Evolutionary conservation across 1,139 yeast genomes (phyloP).

Genomic region (Pichia sp.): DNA sequence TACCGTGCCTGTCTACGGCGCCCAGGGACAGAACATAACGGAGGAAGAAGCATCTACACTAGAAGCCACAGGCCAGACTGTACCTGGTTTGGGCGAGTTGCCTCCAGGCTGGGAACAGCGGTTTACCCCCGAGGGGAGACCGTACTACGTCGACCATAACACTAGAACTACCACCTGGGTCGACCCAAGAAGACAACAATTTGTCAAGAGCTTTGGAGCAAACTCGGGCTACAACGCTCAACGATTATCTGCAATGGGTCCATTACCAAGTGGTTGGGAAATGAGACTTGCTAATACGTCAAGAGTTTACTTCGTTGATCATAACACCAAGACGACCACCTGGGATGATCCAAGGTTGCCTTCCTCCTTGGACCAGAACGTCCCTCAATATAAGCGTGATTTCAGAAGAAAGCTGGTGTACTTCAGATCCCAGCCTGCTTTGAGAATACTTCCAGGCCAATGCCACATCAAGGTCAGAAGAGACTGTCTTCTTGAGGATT

Average conservation of each 20-base stretch:
- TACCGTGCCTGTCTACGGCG: constrained; percentile 1
- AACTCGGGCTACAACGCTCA: constrained; percentile 89
- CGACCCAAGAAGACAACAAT: constrained; percentile 98
- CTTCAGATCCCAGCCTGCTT: constrained; percentile 96
- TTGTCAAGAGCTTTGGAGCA: constrained; percentile 90
- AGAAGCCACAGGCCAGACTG: constrained; percentile 89
- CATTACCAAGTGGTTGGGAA: constrained; percentile 98
- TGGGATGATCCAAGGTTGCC: constrained; percentile 99
- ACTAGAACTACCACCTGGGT: constrained; percentile 99
- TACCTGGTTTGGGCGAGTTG: constrained; percentile 92
- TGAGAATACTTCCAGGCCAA: constrained; percentile 95
- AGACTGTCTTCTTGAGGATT: constrained; percentile 93
- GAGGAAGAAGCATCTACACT: constrained; percentile 58
- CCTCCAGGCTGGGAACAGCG: constrained; percentile 99
- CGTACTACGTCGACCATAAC: constrained; percentile 96
- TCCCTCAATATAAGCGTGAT: constrained; percentile 98
- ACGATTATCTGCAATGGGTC: constrained; percentile 97
- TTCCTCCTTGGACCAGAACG: constrained; percentile 93
- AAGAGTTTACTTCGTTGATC: constrained; percentile 96
- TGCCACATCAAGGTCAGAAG: constrained; percentile 97
- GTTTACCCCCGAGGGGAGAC: constrained; percentile 95
- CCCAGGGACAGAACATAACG: constrained; percentile 38
- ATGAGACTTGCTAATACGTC: constrained; percentile 99
- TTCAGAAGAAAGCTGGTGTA: constrained; percentile 95
- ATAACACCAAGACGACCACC: constrained; percentile 96